These are phyloP conservation scores for Tubosaeta brunneosetosa DNA, from an alignment of 768 basidiomycete species.

Conservation along the genomic window DNA sequence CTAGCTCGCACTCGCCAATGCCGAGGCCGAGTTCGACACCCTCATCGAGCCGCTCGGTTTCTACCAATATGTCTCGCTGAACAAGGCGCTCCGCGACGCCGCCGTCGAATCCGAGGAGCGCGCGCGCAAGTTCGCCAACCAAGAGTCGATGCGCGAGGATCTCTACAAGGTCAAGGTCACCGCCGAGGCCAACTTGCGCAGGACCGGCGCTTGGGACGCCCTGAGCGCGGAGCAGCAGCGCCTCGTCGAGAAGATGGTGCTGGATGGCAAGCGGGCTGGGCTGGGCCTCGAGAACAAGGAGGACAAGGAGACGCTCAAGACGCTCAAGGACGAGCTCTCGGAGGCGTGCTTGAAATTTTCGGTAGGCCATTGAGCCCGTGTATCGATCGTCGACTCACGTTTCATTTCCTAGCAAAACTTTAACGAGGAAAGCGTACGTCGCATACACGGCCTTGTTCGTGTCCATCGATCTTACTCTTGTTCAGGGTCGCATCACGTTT, in stretches of 20 bases:
- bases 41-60: constrained; percentile 62
- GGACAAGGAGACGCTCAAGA: constrained; percentile 46
- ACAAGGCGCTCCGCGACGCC: constrained; percentile 75
- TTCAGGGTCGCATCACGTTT: constrained; percentile 58
- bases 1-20: constrained; percentile 54
- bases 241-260: constrained; percentile 75
- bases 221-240: constrained; percentile 66
- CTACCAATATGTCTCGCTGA: constrained; percentile 76
- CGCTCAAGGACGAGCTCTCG: constrained; percentile 72
- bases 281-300: constrained; percentile 65
- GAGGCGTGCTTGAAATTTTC: constrained; percentile 74
- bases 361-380: constrained; percentile 40
- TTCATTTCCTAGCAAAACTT: constrained; percentile 64
- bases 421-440: constrained; percentile 76
- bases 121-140: constrained; percentile 66
- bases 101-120: constrained; percentile 70
- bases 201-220: constrained; percentile 55
- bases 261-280: constrained; percentile 78
- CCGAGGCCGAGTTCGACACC: constrained; percentile 53
- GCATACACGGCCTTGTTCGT: neutral
- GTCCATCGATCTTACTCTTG: constrained; percentile 1
- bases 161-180: constrained; percentile 68
- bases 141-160: constrained; percentile 77
- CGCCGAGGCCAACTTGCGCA: constrained; percentile 65
- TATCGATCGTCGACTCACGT: neutral